Evolutionary conservation across 345 rosid species (phyloP), one percentile per base, ranked within the genome.

Genomic region (Dimocarpus longan): DNA sequence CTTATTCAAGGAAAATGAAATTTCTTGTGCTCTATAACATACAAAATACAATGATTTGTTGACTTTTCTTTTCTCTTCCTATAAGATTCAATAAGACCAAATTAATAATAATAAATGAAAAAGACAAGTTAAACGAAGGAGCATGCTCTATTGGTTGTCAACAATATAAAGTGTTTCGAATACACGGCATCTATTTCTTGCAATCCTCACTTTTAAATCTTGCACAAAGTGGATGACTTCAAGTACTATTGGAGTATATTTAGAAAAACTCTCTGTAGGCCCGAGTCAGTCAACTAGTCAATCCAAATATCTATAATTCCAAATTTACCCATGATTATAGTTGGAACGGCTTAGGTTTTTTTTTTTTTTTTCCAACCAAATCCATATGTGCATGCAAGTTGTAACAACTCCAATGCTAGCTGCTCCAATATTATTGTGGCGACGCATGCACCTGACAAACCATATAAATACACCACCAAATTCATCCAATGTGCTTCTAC

Each of bases 391-490:
- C 21, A 24, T 40, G 50, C 8, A 4, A 19, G 52, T 26, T 44
- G 40, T 48, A 66, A 37, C 72, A n/a, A 66, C 72, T 52, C 52
- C 66, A 76, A 52, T 52, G 2, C 19, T 48, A 52, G 56, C 72
- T 66, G 44, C 39, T 50, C 50, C 72, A 52, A 4, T 76, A n/a
- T 52, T n/a, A 32, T 56, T 16, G 8, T 3, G 4, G 16, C 2
- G 37, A 32, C 37, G 1, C 37, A 32, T 32, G 37, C 37, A 32
- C 37, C 37, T 28, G 0, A 74, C 32, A 48, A 21, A 26, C 32
- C 57, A 4, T 52, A 15, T 68, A 16, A 68, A 66, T 32, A 56
- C 1, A 16, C 66, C 2, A 37, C 15, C 42, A 60, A 54, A 60
- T 76, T 37, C 24, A 28, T 50, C 37, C 78, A 62, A 8, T 9